phyloP scores from a whole-genome alignment of 495 filamentous ascomycete species.

The Aspergillus asperescens region DNA sequence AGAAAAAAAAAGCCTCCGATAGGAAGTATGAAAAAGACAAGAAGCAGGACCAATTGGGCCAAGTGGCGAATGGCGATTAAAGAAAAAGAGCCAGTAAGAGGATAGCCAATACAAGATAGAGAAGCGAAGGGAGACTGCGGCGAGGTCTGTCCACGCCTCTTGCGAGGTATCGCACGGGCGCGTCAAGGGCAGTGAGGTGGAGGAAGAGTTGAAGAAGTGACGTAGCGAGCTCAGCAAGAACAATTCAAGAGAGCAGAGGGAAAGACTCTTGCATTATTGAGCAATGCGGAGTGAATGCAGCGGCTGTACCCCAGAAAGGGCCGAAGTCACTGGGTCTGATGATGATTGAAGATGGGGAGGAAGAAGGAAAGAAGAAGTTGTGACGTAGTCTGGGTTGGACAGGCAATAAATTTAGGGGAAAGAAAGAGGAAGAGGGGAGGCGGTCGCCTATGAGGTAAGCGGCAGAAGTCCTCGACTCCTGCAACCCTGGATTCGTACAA shows the following conservation, averaged over 20 bases:
- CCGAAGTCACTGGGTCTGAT: conserved; percentile 8
- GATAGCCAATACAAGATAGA: conserved; percentile 9
- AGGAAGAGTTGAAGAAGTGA: conserved; percentile 9
- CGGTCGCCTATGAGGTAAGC: conserved; percentile 25
- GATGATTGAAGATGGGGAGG: conserved; percentile 11
- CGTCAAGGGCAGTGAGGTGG: background rate
- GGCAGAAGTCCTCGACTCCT: conserved; percentile 17
- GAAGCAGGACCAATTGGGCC: conserved; percentile 11
- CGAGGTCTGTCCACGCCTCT: background rate
- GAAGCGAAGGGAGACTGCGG: conserved; percentile 2
- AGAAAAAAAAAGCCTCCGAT: conserved; percentile 15
- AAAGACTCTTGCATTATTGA: conserved; percentile 10
- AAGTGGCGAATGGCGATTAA: conserved; percentile 16
- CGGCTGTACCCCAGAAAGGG: conserved; percentile 12
- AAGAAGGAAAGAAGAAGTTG: conserved; percentile 26
- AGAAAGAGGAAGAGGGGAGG: conserved; percentile 19
- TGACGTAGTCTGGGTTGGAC: conserved; percentile 34
- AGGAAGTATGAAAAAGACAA: conserved; percentile 14
- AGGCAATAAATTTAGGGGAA: conserved; percentile 23
- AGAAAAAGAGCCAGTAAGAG: background rate
- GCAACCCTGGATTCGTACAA: conserved; percentile 26
- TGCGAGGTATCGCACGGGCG: conserved; percentile 3
- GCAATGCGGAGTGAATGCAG: background rate
- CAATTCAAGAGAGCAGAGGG: conserved; percentile 5
- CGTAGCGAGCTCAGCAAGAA: conserved; percentile 3